Percentiles rank a stretch among this genome's conserved stretches.
These are phyloP conservation scores for Ramularia endophylla DNA, from an alignment of 2,329 filamentous ascomycete species.

Conservation along the genomic window DNA sequence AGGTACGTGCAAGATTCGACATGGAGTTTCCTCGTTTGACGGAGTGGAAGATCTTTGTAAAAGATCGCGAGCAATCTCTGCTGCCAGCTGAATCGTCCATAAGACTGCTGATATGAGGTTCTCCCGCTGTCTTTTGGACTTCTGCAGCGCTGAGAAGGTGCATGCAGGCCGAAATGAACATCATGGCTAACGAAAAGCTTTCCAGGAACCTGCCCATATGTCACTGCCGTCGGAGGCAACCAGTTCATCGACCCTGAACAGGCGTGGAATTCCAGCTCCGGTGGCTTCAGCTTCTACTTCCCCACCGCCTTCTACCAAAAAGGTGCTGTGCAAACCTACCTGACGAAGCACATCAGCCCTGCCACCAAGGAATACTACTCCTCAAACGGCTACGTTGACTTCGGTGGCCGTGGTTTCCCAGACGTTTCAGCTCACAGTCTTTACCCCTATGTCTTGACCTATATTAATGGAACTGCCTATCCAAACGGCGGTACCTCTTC, in stretches of 20 bases:
- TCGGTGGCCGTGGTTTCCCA: conserved; percentile 38
- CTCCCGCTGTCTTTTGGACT: too few relatives aligned
- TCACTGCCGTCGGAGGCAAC: conserved; percentile 42
- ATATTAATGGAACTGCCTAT: conserved; percentile 35
- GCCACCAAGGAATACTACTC: conserved; percentile 17
- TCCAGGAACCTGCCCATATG: conserved; percentile 41
- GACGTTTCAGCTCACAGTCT: conserved; percentile 45
- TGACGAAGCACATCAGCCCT: conserved; percentile 11
- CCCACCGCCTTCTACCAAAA: conserved; percentile 39
- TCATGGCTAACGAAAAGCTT: conserved; percentile 24
- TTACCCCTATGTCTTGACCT: conserved; percentile 12
- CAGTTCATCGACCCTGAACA: conserved; percentile 35
- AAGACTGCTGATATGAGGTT: too few relatives aligned
- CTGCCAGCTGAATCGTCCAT: too few relatives aligned
- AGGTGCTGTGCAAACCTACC: conserved; percentile 27
- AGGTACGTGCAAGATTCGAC: conserved; percentile 19
- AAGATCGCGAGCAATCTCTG: too few relatives aligned
- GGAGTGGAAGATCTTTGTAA: too few relatives aligned
- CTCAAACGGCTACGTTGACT: conserved; percentile 15
- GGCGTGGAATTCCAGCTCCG: conserved; percentile 27
- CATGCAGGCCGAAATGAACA: conserved; percentile 3
- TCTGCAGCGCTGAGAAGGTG: conserved; percentile 1
- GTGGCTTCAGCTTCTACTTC: conserved; percentile 41
- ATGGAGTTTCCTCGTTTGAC: too few relatives aligned
- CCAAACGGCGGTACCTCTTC: conserved; percentile 43